phyloP scores from a whole-genome alignment of 179 eudicot species.

The Dionaea muscipula region DNA sequence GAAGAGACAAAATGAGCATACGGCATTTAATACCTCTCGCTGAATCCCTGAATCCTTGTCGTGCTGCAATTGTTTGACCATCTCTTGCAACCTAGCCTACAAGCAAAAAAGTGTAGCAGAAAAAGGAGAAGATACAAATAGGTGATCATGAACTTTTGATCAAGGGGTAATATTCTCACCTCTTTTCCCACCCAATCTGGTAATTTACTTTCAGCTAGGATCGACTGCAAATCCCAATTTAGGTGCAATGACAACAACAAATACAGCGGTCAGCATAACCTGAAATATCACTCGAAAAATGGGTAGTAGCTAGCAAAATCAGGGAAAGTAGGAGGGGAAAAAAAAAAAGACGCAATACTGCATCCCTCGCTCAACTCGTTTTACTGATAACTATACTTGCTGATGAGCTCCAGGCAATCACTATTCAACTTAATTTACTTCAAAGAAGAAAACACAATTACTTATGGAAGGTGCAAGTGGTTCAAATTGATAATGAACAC shows the following conservation, averaged over 20 bases:
- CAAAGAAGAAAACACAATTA: too few species aligned
- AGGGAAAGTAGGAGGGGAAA: too few species aligned
- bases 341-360: too few species aligned
- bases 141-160: background rate
- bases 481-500: background rate
- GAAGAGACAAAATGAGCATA: too few species aligned
- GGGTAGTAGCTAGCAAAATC: conserved; percentile 1
- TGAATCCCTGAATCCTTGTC: conserved; percentile 29
- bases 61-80: conserved; percentile 31
- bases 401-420: too few species aligned
- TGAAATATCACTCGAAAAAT: conserved; percentile 2
- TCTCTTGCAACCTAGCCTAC: conserved; percentile 37
- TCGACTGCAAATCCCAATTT: conserved; percentile 18
- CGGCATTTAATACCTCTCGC: conserved; percentile 32
- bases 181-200: conserved; percentile 32
- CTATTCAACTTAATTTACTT: too few species aligned
- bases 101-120: background rate
- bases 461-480: background rate
- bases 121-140: background rate
- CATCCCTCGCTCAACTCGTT: too few species aligned
- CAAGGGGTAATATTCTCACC: conserved; percentile 18
- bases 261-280: background rate
- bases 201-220: conserved; percentile 20
- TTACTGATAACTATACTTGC: too few species aligned
- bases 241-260: background rate